phyloP scores from a whole-genome alignment of 1,284 basidiomycete genomes.

The Tylopilus sp. region DNA sequence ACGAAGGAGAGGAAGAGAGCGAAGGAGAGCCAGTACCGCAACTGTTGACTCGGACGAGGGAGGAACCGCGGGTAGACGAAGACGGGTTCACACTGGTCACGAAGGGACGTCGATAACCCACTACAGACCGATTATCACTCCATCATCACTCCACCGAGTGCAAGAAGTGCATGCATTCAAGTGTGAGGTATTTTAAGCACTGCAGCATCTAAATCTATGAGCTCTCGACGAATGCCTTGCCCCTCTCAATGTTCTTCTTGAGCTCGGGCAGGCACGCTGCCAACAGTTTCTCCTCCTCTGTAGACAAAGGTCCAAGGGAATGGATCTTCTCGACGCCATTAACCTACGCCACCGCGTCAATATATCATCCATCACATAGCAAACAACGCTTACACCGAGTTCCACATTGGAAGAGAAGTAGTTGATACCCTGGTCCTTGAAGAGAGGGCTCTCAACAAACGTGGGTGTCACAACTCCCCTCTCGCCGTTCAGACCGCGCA shows the following conservation, averaged over 20 bases:
- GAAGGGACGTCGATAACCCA: slow-evolving; percentile 40
- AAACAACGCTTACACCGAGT: slow-evolving; percentile 66
- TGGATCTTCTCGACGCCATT: slow-evolving; percentile 90
- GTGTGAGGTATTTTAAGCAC: slow-evolving; percentile 25
- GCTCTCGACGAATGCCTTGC: slow-evolving; percentile 68
- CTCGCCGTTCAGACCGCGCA: slow-evolving; percentile 84
- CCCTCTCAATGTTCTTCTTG: slow-evolving; percentile 97
- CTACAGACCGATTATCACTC: neutral
- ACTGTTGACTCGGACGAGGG: slow-evolving; percentile 23
- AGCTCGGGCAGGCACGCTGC: slow-evolving; percentile 87
- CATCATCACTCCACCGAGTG: neutral
- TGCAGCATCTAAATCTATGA: slow-evolving; percentile 29
- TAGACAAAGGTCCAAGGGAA: slow-evolving; percentile 70
- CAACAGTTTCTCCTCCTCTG: slow-evolving; percentile 82
- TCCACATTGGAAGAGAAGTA: slow-evolving; percentile 91
- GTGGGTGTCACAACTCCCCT: slow-evolving; percentile 80
- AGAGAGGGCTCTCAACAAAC: slow-evolving; percentile 84
- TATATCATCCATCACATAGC: neutral
- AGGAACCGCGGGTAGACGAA: slow-evolving; percentile 74
- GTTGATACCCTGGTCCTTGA: slow-evolving; percentile 76
- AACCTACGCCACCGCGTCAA: slow-evolving; percentile 40
- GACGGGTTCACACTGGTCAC: slow-evolving; percentile 84
- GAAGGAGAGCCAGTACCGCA: slow-evolving; percentile 18
- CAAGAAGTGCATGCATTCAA: slow-evolving; percentile 6
- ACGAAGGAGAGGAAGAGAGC: slow-evolving; percentile 1